phyloP scores from a whole-genome alignment of 768 basidiomycete genomes.

The Antrodiella citrinella region DNA sequence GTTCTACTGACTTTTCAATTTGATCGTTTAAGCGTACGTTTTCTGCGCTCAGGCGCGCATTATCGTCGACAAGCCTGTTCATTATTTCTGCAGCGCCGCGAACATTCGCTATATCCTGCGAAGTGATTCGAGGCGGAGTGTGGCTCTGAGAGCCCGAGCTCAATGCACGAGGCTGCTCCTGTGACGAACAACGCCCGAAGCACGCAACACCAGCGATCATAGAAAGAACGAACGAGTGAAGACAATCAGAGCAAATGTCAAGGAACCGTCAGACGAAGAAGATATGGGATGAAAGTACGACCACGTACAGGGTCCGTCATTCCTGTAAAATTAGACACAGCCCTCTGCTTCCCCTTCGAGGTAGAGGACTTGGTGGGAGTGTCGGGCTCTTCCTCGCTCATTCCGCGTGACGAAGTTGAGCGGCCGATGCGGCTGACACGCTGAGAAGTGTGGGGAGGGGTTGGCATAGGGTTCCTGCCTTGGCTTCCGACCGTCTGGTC shows the following conservation, averaged over 20 bases:
- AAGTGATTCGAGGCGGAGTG: too few relatives aligned
- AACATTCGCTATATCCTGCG: too few relatives aligned
- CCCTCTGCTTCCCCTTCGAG: not conserved
- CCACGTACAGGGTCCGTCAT: not conserved
- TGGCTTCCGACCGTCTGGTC: not conserved
- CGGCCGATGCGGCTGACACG: not conserved
- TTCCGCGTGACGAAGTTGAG: not conserved
- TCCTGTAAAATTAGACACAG: not conserved
- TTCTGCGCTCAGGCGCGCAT: not conserved
- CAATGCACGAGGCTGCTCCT: not conserved
- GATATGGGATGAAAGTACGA: not conserved
- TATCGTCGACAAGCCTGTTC: too few relatives aligned
- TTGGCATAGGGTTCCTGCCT: not conserved
- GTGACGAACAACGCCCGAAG: not conserved
- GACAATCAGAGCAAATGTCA: not conserved
- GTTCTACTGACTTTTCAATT: not conserved
- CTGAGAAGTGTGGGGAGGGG: not conserved
- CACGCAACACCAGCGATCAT: not conserved
- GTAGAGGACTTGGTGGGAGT: not conserved
- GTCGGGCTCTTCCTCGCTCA: not conserved
- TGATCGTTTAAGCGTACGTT: not conserved
- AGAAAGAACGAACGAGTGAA: not conserved
- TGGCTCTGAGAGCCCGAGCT: not conserved
- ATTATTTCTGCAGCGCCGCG: too few relatives aligned
- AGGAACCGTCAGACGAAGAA: too few relatives aligned